phyloP scores from a whole-genome alignment of 73 alveolate species.

The Paramecium sexaurelia region DNA sequence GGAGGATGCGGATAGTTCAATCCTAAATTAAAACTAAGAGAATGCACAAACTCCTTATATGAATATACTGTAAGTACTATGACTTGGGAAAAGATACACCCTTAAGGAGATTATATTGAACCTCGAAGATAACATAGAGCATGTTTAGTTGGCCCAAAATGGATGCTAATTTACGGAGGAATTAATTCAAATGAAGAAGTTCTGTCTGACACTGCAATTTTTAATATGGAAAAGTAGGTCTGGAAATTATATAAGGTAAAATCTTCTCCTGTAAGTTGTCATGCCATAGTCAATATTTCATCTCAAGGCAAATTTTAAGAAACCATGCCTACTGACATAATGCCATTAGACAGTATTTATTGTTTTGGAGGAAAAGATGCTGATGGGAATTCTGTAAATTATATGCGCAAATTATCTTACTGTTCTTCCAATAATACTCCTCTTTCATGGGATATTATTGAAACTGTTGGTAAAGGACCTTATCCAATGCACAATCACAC shows the following conservation, averaged over 20 bases:
- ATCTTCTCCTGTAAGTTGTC: conserved; percentile 16
- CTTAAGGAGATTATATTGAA: conserved; percentile 42
- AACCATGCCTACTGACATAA: neutral
- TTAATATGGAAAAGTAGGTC: conserved; percentile 19
- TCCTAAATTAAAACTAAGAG: conserved; percentile 32
- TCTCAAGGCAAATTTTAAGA: neutral
- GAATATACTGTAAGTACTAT: neutral
- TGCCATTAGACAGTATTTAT: neutral
- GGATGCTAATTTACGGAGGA: conserved; percentile 49
- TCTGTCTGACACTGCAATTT: conserved; percentile 28
- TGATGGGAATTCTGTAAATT: neutral
- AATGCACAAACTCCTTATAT: neutral
- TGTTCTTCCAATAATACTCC: conserved; percentile 24
- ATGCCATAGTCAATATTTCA: conserved; percentile 20
- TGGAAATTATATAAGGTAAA: neutral
- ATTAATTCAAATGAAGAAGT: conserved; percentile 29
- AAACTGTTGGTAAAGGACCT: conserved; percentile 19
- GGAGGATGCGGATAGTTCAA: conserved; percentile 34
- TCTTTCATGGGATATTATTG: neutral
- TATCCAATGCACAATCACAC: conserved; percentile 26
- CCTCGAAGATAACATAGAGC: conserved; percentile 44
- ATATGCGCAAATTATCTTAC: neutral
- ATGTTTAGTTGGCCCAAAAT: conserved; percentile 1
- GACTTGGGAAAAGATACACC: conserved; percentile 4
- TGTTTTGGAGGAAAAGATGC: conserved; percentile 44